Percentiles rank a stretch among this genome's conserved stretches.
These are phyloP conservation scores for Teratosphaeria nubilosa DNA, from an alignment of 2,329 filamentous ascomycete species.

Conservation along the genomic window DNA sequence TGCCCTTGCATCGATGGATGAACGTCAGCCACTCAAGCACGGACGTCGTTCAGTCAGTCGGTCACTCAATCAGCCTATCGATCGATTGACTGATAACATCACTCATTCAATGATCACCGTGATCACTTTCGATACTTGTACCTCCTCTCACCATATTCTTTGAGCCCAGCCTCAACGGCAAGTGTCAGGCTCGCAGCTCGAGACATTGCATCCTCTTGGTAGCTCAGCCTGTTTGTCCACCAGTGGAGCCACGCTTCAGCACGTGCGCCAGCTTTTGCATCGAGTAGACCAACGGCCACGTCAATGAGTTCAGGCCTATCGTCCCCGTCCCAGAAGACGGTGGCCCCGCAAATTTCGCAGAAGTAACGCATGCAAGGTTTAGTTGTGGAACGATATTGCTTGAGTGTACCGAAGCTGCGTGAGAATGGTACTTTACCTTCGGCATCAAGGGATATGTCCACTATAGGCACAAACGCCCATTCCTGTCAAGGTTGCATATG, in stretches of 20 bases:
- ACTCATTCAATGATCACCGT: neutral
- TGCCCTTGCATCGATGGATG: no score
- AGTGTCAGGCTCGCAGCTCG: constrained; percentile 12
- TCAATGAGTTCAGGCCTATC: constrained; percentile 49
- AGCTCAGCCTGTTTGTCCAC: constrained; percentile 50
- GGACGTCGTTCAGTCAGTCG: no score
- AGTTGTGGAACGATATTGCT: constrained; percentile 44
- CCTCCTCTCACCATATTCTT: constrained; percentile 9
- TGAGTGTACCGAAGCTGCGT: constrained; percentile 36
- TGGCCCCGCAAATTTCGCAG: constrained; percentile 53
- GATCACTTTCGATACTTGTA: neutral
- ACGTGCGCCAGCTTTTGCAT: constrained; percentile 41
- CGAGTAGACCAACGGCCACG: constrained; percentile 49
- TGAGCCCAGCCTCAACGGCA: constrained; percentile 15
- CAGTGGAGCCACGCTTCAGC: constrained; percentile 54
- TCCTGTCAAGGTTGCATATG: constrained; percentile 17
- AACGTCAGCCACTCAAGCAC: no score
- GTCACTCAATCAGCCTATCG: neutral
- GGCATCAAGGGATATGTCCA: constrained; percentile 40
- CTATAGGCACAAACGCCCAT: constrained; percentile 56
- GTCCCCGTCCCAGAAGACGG: constrained; percentile 51
- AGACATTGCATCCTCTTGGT: constrained; percentile 41
- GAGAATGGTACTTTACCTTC: constrained; percentile 14
- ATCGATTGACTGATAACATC: neutral
- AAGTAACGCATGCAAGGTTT: constrained; percentile 48